A percentile compares a stretch with the other conserved stretches of the same genome.
Evolutionary conservation across 2,329 filamentous ascomycete species (phyloP).

Genomic region (Fusarium graminum): DNA sequence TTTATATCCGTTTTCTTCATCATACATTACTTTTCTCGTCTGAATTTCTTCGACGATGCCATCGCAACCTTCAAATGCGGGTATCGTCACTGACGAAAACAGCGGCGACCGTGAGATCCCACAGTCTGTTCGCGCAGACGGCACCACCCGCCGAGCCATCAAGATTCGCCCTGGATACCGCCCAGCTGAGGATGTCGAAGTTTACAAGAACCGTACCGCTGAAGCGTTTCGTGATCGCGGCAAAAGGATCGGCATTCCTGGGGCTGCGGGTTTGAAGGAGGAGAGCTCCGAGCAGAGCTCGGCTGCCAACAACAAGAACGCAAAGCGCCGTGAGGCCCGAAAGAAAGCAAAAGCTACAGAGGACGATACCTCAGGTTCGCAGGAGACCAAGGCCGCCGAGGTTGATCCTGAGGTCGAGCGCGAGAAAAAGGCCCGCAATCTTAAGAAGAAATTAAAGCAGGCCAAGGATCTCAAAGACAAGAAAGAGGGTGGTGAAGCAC

Average conservation of each 20-base stretch:
- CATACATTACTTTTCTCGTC: neutral
- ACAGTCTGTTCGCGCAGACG: slow-evolving; percentile 86
- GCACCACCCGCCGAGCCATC: slow-evolving; percentile 92
- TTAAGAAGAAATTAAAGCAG: slow-evolving; percentile 96
- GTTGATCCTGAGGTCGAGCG: slow-evolving; percentile 80
- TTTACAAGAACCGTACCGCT: slow-evolving; percentile 94
- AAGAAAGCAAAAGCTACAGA: slow-evolving; percentile 71
- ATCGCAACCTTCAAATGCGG: slow-evolving; percentile 69
- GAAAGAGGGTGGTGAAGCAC: slow-evolving; percentile 84
- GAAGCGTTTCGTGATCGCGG: slow-evolving; percentile 85
- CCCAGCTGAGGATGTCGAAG: slow-evolving; percentile 93
- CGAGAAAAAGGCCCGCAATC: slow-evolving; percentile 91
- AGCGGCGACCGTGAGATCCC: slow-evolving; percentile 92
- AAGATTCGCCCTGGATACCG: slow-evolving; percentile 93
- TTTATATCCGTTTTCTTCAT: slow-evolving; percentile 4
- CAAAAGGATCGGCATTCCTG: slow-evolving; percentile 74
- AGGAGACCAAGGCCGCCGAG: slow-evolving; percentile 55
- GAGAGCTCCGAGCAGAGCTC: slow-evolving; percentile 62
- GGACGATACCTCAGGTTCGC: slow-evolving; percentile 59
- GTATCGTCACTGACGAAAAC: slow-evolving; percentile 80
- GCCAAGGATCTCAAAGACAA: slow-evolving; percentile 91
- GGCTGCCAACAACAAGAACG: slow-evolving; percentile 82
- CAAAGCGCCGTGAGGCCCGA: slow-evolving; percentile 74
- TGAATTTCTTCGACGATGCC: slow-evolving; percentile 55
- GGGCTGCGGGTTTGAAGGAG: slow-evolving; percentile 72